phyloP scores from a whole-genome alignment of 768 basidiomycete species.

The Macrolepiota albuminosa region DNA sequence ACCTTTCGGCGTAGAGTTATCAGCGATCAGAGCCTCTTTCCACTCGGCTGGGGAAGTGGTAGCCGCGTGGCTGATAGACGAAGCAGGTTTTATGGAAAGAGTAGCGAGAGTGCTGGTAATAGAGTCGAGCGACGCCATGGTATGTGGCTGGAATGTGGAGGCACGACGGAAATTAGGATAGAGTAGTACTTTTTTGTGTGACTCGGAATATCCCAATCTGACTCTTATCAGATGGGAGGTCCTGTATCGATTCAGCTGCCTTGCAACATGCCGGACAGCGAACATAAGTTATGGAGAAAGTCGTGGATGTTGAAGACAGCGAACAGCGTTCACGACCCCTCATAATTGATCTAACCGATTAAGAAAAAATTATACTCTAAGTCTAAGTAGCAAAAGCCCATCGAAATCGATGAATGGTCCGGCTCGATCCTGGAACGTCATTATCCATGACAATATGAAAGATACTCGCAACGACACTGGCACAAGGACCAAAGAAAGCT shows the following conservation, averaged over 20 bases:
- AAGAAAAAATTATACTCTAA: slow-evolving; percentile 4
- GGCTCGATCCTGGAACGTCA: not conserved
- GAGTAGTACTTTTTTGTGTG: slow-evolving; percentile 22
- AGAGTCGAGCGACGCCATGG: slow-evolving; percentile 32
- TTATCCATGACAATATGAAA: slow-evolving; percentile 2
- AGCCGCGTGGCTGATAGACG: slow-evolving; percentile 50
- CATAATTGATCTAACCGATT: slow-evolving; percentile 17
- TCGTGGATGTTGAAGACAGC: slow-evolving; percentile 12
- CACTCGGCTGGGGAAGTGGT: slow-evolving; percentile 72
- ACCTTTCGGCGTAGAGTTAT: slow-evolving; percentile 43
- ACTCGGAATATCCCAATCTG: slow-evolving; percentile 34
- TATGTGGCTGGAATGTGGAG: slow-evolving; percentile 11
- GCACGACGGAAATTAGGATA: slow-evolving; percentile 14
- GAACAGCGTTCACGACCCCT: slow-evolving; percentile 15
- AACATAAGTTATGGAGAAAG: slow-evolving; percentile 24
- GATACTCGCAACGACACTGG: not conserved
- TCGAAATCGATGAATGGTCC: not conserved
- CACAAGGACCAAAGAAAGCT: not conserved
- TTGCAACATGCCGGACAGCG: slow-evolving; percentile 24
- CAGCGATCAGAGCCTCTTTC: slow-evolving; percentile 64
- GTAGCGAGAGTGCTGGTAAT: slow-evolving; percentile 40
- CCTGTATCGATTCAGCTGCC: slow-evolving; percentile 26
- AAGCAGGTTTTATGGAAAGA: slow-evolving; percentile 51
- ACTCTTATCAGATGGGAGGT: slow-evolving; percentile 30
- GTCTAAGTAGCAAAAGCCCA: not conserved